Base-by-base conservation (phyloP, 306 rosid genomes). In the Urtica urens region DNA sequence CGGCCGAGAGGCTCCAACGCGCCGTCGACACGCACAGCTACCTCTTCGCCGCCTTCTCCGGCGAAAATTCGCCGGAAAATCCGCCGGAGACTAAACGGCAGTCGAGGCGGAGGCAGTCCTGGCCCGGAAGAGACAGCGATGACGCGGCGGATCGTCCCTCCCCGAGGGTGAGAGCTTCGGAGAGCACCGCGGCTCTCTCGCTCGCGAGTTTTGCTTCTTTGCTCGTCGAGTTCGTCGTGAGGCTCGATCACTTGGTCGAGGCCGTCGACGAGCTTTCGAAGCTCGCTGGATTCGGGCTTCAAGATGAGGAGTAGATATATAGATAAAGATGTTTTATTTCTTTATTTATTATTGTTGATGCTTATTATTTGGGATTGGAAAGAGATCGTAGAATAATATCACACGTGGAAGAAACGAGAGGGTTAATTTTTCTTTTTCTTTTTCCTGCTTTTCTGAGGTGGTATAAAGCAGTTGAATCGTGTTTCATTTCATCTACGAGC, bases 211-310 rank as follows among this genome's bases (percentile, higher is more conserved):
- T 84, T 63, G 71, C 83, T 51, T 84, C 81, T 25, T 61, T 80
- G 23, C 72, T 80, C 1, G 58, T 80, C 3, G 94, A 84, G 79
- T 80, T 84, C 42, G 83, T 75, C 60, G 92, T 83, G 1, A 77
- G 86, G 71, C 78, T 80, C 42, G 86, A 84, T 46, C 80, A 72
- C 68, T 75, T 84, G 76, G 72, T 78, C 48, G 79, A 75, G 31
- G 83, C 72, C 28, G 92, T 80, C 33, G 69, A 80, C 43, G 52
- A 73, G 70, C 78, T 84, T 38, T 77, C 87, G 12, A 72, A 63
- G 65, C 28, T 78, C 74, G 95, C 92, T 30, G 72, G 80, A 70
- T 80, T 84, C 70, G 63, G 63, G 69, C 69, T 50, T 15, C 38
- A 42, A 1, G 42, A 67, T 41, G 26, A 30, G 33, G 29, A 22